Evolutionary conservation across 2,329 filamentous ascomycete species (phyloP), one percentile per base, ranked within the genome.

Genomic region (Fusarium piperis): DNA sequence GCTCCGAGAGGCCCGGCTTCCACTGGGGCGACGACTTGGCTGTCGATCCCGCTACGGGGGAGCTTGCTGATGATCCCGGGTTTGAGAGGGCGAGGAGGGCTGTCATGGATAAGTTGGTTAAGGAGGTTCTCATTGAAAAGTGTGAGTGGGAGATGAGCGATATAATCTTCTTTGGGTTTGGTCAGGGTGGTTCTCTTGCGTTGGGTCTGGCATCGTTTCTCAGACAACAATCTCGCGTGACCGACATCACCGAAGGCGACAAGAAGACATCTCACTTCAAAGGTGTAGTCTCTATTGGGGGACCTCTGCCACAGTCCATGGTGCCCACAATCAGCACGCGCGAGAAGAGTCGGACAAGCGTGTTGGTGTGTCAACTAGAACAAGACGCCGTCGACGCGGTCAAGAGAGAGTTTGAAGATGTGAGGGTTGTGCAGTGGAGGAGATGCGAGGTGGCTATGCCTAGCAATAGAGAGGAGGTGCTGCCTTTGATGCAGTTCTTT

Each of bases 401-500:
- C 36, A 92, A 90, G 78, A 83, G 84, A 44, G 87, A 89, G 61
- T 96, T 95, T 80, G 83, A 86, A 70, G 86, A 90, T 75, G 90
- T 94, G 23, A 86, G 90, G 79, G 85, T 91, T 70, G 90, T 90
- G 62, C 88, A 88, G 76, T 96, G 93, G 90, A 88, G 86, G 76
- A 89, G 91, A 77, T 81, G 80, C 3, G 93, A 91, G 7, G 94
- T 97, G 80, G 88, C 87, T 1, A 97, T 98, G 95, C 94, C 94
- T n/a, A 84, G 86, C 51, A 92, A 87, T 78, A 86, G 92, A 59
- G 94, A 97, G 12, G 95, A 98, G 85, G 95, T 97, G 87, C 78
- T 95, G 76, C 94, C 95, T 1, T 88, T 98, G 67, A 98, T 98
- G 94, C 89, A 92, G 77, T 98, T 92, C 75, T 88, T 94, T 75